phyloP scores from a whole-genome alignment of 2,329 filamentous ascomycete species.

The Ophiosphaerella herpotricha region DNA sequence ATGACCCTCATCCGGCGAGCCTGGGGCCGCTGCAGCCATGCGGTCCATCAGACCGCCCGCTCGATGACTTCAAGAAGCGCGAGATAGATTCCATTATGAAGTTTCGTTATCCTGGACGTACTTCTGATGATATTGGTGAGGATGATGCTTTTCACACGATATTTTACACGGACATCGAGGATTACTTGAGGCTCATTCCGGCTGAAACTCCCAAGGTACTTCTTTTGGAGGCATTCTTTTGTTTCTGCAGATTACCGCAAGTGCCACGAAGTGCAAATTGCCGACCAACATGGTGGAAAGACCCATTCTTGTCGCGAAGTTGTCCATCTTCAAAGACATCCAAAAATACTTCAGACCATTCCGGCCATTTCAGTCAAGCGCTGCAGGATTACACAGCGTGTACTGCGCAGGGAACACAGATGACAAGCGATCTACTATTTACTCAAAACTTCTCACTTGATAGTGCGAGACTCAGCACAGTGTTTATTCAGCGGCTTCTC shows the following conservation, averaged over 20 bases:
- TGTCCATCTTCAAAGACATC: conserved; percentile 38
- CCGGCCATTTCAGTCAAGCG: conserved; percentile 8
- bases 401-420: conserved; percentile 18
- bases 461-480: conserved; percentile 8
- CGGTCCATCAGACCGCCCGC: conserved; percentile 13
- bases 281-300: conserved; percentile 50
- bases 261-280: conserved; percentile 32
- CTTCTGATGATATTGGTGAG: conserved; percentile 73
- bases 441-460: conserved; percentile 24
- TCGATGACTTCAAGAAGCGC: conserved; percentile 41
- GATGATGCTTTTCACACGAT: conserved; percentile 84
- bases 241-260: conserved; percentile 57
- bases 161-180: conserved; percentile 75
- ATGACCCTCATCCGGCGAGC: conserved; percentile 13
- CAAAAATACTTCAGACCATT: neutral
- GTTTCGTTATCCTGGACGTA: conserved; percentile 69
- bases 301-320: conserved; percentile 55
- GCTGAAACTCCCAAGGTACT: conserved; percentile 45
- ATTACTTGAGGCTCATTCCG: conserved; percentile 59
- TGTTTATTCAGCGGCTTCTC: conserved; percentile 49
- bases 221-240: conserved; percentile 69
- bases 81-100: conserved; percentile 59
- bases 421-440: conserved; percentile 34
- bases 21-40: conserved; percentile 4
- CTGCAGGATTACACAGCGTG: conserved; percentile 11